Base-by-base conservation (phyloP, 768 basidiomycete species). In the Trametes elegans region DNA sequence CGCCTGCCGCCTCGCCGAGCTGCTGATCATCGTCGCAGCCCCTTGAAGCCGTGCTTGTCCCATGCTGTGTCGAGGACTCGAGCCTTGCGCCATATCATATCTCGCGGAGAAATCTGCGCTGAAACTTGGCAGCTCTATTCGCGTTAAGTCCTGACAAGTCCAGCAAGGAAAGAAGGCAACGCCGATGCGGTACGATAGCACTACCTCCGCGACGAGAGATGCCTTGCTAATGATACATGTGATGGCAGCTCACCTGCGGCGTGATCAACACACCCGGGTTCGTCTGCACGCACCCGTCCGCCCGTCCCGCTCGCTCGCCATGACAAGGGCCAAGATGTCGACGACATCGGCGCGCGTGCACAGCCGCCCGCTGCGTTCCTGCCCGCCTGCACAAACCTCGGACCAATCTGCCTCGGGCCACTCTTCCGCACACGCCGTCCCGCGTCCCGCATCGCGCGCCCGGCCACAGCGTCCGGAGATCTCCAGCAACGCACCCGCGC, bases 181-280 rank as follows among this genome's bases (percentile, higher is more conserved):
- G 51, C 26, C 51, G 51, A 44, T 36, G 21, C 42, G 51, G 51
- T 44, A 44, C 51, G 51, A 45, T 53, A 44, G 24, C 51, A 38
- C 21, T 44, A 38, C 51, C 41, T 45, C 51, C 42, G 51, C 40
- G 19, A 23, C 40, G 21, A 24, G 19, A 21, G 40, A 24, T 14
- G 19, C 16, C 4, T 29, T 31, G 28, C 28, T 2, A 18, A 28
- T 45, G 21, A 46, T 46, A 34, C 29, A 43, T 43, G 41, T 43
- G 41, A 43, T 43, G 26, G 26, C 26, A 28, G 23, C 6, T 19
- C 19, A 13, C 24, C 10, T 14, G n/a, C 38, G 18, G 38, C 38
- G 18, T 39, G 38, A 39, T 39, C 38, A 14, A 19, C 9, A 18
- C 38, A 18, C 38, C n/a, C n/a, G n/a, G n/a, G n/a, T n/a, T n/a